Percentiles rank a stretch among this genome's conserved stretches.
These are phyloP conservation scores for Panellus pusillus DNA, from an alignment of 768 basidiomycete genomes.

Conservation along the genomic window DNA sequence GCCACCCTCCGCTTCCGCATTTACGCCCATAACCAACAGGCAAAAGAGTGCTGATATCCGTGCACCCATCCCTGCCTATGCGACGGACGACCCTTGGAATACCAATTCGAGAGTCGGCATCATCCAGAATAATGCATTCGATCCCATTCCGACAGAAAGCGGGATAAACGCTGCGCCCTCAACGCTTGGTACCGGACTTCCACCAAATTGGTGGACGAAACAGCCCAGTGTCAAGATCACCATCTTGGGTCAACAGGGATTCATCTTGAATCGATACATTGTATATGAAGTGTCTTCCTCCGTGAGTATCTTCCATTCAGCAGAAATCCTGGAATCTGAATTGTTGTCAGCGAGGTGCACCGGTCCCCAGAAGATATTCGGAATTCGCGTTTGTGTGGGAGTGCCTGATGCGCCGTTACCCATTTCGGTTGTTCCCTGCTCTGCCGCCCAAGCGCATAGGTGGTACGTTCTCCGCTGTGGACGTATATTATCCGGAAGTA, in stretches of 20 bases:
- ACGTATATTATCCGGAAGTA: not conserved
- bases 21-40: slow-evolving; percentile 44
- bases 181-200: slow-evolving; percentile 69
- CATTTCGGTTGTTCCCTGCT: slow-evolving; percentile 85
- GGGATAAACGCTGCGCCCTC: slow-evolving; percentile 52
- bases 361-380: slow-evolving; percentile 85
- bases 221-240: slow-evolving; percentile 71
- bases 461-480: slow-evolving; percentile 49
- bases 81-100: slow-evolving; percentile 72
- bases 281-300: slow-evolving; percentile 82
- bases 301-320: slow-evolving; percentile 43
- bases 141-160: slow-evolving; percentile 25
- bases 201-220: slow-evolving; percentile 85
- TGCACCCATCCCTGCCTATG: slow-evolving; percentile 49
- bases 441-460: slow-evolving; percentile 93
- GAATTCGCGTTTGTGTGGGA: slow-evolving; percentile 94
- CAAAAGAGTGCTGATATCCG: slow-evolving; percentile 42
- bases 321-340: not conserved
- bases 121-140: slow-evolving; percentile 33
- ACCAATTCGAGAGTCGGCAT: slow-evolving; percentile 37
- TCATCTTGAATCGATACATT: slow-evolving; percentile 84
- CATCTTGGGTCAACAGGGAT: slow-evolving; percentile 86
- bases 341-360: slow-evolving; percentile 50
- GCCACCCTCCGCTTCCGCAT: slow-evolving; percentile 52
- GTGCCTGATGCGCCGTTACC: slow-evolving; percentile 81